phyloP scores from a whole-genome alignment of 139 green algal genomes.

The Desmodesmus armatus region DNA sequence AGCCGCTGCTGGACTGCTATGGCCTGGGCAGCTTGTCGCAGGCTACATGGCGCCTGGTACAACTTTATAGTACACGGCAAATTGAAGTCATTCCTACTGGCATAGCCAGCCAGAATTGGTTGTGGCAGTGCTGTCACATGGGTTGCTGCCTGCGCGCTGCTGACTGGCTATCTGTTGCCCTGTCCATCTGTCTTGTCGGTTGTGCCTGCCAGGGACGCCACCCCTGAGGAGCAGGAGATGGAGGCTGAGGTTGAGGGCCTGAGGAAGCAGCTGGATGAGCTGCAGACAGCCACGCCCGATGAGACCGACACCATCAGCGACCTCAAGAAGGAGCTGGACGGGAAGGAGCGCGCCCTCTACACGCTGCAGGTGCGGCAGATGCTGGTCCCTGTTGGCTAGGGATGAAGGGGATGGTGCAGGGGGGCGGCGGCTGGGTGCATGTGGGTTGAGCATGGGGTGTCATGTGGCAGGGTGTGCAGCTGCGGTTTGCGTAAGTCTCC shows the following conservation, averaged over 20 bases:
- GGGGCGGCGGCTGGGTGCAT: too few species aligned
- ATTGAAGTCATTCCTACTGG: too few species aligned
- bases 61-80: too few species aligned
- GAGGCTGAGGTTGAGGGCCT: slow-evolving; percentile 63
- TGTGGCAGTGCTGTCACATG: background rate
- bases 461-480: too few species aligned
- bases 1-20: too few species aligned
- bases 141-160: background rate
- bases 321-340: slow-evolving; percentile 45
- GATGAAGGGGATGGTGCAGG: too few species aligned
- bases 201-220: slow-evolving; percentile 63
- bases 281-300: slow-evolving; percentile 53
- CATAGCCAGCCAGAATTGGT: background rate
- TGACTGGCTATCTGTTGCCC: too few species aligned
- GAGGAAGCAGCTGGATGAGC: slow-evolving; percentile 47
- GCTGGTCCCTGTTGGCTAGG: too few species aligned
- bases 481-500: too few species aligned
- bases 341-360: slow-evolving; percentile 53
- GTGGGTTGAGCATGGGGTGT: too few species aligned
- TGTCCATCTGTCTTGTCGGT: background rate
- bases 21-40: too few species aligned
- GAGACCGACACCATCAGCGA: slow-evolving; percentile 54
- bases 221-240: slow-evolving; percentile 66
- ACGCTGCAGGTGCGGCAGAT: slow-evolving; percentile 45
- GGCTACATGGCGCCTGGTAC: too few species aligned